phyloP scores from a whole-genome alignment of 2,329 filamentous ascomycete genomes.

The Colletotrichum nymphaeae region DNA sequence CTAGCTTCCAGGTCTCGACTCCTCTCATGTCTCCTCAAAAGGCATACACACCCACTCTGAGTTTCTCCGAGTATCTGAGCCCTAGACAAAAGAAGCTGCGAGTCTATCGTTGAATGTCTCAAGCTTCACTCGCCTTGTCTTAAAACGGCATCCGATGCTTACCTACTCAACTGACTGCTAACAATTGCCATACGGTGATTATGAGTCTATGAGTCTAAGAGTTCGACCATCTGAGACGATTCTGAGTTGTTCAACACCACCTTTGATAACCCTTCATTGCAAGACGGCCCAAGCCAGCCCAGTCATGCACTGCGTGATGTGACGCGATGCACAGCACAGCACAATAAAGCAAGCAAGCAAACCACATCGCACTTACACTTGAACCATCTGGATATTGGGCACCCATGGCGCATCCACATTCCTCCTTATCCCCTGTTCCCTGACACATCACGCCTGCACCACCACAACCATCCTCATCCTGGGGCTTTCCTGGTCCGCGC shows the following conservation, averaged over 20 bases:
- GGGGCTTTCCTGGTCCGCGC: neutral
- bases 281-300: constrained; percentile 6
- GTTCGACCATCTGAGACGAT: neutral
- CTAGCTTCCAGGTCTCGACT: neutral
- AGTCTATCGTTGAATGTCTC: neutral
- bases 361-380: constrained; percentile 5
- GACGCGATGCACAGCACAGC: constrained; percentile 22
- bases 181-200: too few species aligned
- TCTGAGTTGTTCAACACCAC: neutral
- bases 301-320: constrained; percentile 6
- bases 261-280: neutral
- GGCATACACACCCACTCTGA: neutral
- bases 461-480: neutral
- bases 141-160: constrained; percentile 9
- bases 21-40: neutral
- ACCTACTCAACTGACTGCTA: neutral
- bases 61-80: neutral
- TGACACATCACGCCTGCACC: constrained; percentile 23
- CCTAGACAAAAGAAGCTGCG: neutral
- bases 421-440: constrained; percentile 26
- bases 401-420: constrained; percentile 29
- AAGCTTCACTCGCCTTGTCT: neutral
- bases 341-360: constrained; percentile 15
- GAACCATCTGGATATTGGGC: constrained; percentile 25
- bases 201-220: too few species aligned